Conservation (phyloP, 768 basidiomycete species). For the Lactarius sanguifluus region DNA sequence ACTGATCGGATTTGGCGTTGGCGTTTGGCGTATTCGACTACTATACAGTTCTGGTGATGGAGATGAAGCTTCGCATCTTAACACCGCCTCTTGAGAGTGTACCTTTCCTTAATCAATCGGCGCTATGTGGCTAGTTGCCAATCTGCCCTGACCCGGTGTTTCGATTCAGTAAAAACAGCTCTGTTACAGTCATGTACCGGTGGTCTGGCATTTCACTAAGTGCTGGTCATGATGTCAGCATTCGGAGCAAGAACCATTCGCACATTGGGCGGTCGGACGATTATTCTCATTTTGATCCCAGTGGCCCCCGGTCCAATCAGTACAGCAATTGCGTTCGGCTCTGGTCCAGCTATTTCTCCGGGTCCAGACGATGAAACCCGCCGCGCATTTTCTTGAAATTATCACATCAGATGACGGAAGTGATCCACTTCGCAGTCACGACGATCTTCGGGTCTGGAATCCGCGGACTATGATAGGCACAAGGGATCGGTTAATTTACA, state of each 20-base stretch:
- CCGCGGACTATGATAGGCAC: background rate
- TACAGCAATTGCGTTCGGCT: background rate
- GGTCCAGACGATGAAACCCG: background rate
- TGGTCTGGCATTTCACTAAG: background rate
- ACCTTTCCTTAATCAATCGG: background rate
- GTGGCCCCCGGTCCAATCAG: background rate
- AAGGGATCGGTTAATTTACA: background rate
- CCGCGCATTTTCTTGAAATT: background rate
- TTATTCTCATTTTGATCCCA: background rate
- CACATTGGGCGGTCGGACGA: background rate
- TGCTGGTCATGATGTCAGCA: slow-evolving; percentile 12
- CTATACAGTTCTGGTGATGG: background rate
- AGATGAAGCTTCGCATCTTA: background rate
- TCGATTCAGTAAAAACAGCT: background rate
- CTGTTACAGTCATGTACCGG: background rate
- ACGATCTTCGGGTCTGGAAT: background rate
- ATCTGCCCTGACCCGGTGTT: background rate
- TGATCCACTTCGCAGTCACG: background rate
- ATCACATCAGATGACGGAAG: background rate
- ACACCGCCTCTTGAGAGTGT: background rate
- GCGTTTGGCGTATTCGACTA: background rate
- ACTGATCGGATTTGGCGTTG: background rate
- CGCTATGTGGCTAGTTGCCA: background rate
- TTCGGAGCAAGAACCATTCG: slow-evolving; percentile 5
- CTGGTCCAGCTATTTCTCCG: background rate